Evolutionary conservation across 441 rosid species (phyloP), one percentile per base, ranked within the genome.

Genomic region (Croton setiger): DNA sequence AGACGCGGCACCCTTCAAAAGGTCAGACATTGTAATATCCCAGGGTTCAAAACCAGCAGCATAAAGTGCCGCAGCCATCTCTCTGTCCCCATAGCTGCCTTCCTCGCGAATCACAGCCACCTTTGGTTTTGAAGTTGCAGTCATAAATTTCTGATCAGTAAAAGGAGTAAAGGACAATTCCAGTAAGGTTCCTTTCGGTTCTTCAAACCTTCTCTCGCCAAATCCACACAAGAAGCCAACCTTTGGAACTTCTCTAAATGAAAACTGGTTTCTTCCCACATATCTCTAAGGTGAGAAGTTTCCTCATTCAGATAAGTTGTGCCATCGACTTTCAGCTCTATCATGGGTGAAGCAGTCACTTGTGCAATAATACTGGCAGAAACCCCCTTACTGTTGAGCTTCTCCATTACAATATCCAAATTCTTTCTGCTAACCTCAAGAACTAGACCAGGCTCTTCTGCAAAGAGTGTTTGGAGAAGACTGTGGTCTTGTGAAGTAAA

Each of bases 261-360:
- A 76, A 94, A 94, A 76, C 99, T 92, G 59, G 96, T 92, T 65
- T 92, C 98, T 78, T 94, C 99, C 98, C 99, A 94, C 87, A 87
- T 76, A 81, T 90, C 98, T 76, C 98, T 79, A 21, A 94, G 90
- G 52, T 81, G 43, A 37, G 91, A 65, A 60, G 94, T 90, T 69
- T 80, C 77, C 79, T 85, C 90, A 45, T 80, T 81, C 78, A 94
- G 62, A 49, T 79, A 82, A 60, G 87, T 74, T 18, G 73, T 67
- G 27, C 84, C 87, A 61, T 94, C 94, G 48, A 88, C 88, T 74
- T 82, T 86, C 37, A 94, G 64, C 64, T 87, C 87, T 55, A 90
- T 75, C 65, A 71, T 8, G 10, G 89, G 92, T 0, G 74, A 74
- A 55, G 83, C 60, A 35, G 89, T 92, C 52, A 92, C 98, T 66